phyloP scores from a whole-genome alignment of 176 grass and related monocot species.

The Triticum turgidum region DNA sequence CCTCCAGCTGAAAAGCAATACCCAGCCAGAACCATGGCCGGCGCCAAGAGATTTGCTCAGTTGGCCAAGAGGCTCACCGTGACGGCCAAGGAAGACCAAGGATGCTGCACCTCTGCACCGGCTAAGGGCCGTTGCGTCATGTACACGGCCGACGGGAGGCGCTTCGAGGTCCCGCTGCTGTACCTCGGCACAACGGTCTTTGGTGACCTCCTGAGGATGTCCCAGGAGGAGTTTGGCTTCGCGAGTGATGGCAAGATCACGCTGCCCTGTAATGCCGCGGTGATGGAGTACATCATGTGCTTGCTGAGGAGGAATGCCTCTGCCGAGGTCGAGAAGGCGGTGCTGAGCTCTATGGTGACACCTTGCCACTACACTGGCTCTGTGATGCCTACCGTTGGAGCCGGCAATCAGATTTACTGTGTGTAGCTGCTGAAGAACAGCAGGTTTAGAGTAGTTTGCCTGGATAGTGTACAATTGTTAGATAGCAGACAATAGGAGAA shows the following conservation, averaged over 20 bases:
- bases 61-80: not conserved
- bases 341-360: slow-evolving; percentile 37
- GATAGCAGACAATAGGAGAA: not conserved
- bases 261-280: slow-evolving; percentile 44
- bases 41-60: slow-evolving; percentile 19
- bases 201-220: slow-evolving; percentile 41
- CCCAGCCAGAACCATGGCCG: not conserved
- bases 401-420: not conserved
- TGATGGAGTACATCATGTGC: slow-evolving; percentile 51
- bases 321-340: slow-evolving; percentile 42
- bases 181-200: slow-evolving; percentile 47
- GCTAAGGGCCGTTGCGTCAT: slow-evolving; percentile 41
- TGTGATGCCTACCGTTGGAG: not conserved
- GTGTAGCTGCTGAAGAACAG: slow-evolving; percentile 2
- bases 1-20: no score
- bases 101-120: slow-evolving; percentile 1
- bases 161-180: slow-evolving; percentile 55
- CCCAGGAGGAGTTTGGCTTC: slow-evolving; percentile 54
- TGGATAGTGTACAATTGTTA: not conserved
- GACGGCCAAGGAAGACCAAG: not conserved
- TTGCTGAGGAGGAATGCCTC: slow-evolving; percentile 43
- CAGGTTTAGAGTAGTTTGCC: not conserved
- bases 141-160: slow-evolving; percentile 38
- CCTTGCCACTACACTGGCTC: not conserved
- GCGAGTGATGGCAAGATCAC: slow-evolving; percentile 25